These are phyloP conservation scores for Rhodotorula sp. DNA, from an alignment of 1,284 basidiomycete genomes.

Conservation along the genomic window DNA sequence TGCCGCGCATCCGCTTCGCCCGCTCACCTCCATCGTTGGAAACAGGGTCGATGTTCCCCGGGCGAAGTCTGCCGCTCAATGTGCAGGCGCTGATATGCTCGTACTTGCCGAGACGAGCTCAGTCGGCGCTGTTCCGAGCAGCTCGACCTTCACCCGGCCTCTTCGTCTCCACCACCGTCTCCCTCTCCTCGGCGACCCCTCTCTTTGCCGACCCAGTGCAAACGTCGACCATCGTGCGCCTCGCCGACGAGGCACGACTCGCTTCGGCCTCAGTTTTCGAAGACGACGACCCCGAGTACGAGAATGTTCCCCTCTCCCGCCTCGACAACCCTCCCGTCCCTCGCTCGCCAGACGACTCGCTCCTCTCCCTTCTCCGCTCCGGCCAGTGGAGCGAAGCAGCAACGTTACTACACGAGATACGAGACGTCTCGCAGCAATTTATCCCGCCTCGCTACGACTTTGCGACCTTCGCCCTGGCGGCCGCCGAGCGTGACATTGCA, in stretches of 20 bases:
- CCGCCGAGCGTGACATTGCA: not conserved
- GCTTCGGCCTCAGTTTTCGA: conserved; percentile 16
- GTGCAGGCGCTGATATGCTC: conserved; percentile 10
- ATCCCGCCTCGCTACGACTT: conserved; percentile 9
- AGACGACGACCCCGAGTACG: conserved; percentile 11
- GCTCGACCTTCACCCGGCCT: not conserved
- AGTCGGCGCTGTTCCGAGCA: not conserved
- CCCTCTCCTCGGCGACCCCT: not conserved
- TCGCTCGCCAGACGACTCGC: conserved; percentile 18
- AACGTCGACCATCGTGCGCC: too few relatives aligned
- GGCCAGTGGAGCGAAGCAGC: not conserved
- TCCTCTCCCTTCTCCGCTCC: conserved; percentile 12
- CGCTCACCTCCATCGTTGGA: not conserved
- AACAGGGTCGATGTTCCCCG: not conserved
- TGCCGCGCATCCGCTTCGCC: not conserved
- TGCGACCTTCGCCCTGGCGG: not conserved
- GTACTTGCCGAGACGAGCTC: not conserved
- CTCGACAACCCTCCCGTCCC: conserved; percentile 19
- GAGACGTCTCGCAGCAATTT: not conserved
- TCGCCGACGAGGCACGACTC: too few relatives aligned
- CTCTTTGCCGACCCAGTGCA: not conserved
- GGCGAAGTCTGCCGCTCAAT: conserved; percentile 12
- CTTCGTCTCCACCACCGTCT: conserved; percentile 9
- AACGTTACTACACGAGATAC: conserved; percentile 8
- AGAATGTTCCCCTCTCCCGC: conserved; percentile 19